These are phyloP conservation scores for Leccinum rimulosum DNA, from an alignment of 768 basidiomycete species.

Conservation along the genomic window DNA sequence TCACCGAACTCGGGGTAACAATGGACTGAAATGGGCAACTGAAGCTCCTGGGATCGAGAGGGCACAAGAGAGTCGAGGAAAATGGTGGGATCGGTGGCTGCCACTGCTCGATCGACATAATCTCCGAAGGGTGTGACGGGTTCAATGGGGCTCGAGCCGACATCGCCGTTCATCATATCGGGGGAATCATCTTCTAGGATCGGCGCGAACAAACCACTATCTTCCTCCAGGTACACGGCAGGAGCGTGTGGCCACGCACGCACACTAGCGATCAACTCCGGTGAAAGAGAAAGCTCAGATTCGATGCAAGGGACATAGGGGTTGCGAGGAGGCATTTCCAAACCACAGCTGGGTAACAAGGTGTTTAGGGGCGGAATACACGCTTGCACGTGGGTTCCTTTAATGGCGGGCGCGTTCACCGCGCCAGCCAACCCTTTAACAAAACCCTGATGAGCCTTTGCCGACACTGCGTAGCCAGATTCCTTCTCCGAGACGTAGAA, in stretches of 20 bases:
- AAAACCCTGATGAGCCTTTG: slow-evolving; percentile 56
- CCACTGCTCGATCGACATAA: slow-evolving; percentile 70
- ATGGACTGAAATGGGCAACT: slow-evolving; percentile 24
- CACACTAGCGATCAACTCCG: slow-evolving; percentile 12
- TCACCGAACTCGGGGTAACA: slow-evolving; percentile 26
- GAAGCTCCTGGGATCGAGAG: slow-evolving; percentile 17
- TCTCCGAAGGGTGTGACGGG: slow-evolving; percentile 77
- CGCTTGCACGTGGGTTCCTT: slow-evolving; percentile 83
- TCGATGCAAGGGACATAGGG: slow-evolving; percentile 25
- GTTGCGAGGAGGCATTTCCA: slow-evolving; percentile 13
- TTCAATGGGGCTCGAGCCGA: slow-evolving; percentile 65
- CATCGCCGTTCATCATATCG: slow-evolving; percentile 48
- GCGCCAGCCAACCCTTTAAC: slow-evolving; percentile 69
- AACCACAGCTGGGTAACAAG: slow-evolving; percentile 11
- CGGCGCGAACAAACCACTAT: slow-evolving; percentile 50
- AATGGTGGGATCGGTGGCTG: slow-evolving; percentile 35
- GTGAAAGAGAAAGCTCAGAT: slow-evolving; percentile 7
- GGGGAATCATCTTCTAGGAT: slow-evolving; percentile 67
- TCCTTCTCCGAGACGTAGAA: slow-evolving; percentile 67
- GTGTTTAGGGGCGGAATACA: slow-evolving; percentile 71
- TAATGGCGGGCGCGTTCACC: slow-evolving; percentile 79
- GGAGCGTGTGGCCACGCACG: slow-evolving; percentile 19
- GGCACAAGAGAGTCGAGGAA: slow-evolving; percentile 23
- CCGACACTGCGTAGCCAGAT: slow-evolving; percentile 4
- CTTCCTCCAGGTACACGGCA: slow-evolving; percentile 26